phyloP scores from a whole-genome alignment of 2,329 filamentous ascomycete species.

The Chalara sp. region DNA sequence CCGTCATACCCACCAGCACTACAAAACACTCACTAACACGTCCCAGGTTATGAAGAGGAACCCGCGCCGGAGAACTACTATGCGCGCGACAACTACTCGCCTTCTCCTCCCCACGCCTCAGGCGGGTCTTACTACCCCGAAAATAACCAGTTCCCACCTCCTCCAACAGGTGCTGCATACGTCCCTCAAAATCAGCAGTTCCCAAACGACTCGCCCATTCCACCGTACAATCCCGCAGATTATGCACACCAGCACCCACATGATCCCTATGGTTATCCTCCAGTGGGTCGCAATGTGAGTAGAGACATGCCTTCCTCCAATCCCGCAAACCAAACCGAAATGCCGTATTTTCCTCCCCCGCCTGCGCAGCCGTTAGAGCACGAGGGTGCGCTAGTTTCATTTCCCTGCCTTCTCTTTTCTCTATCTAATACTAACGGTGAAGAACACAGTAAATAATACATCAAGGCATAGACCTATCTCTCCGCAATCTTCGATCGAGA shows the following conservation, averaged over 20 bases:
- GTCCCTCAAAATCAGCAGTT: constrained; percentile 18
- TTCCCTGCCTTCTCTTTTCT: not conserved
- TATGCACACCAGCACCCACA: constrained; percentile 17
- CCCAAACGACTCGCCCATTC: constrained; percentile 18
- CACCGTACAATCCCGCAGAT: constrained; percentile 26
- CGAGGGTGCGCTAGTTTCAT: constrained; percentile 12
- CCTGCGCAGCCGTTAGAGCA: constrained; percentile 16
- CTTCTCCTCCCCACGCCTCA: constrained; percentile 27
- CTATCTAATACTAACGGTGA: not conserved
- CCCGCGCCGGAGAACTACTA: constrained; percentile 25
- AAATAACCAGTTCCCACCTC: constrained; percentile 18
- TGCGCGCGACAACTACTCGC: constrained; percentile 20
- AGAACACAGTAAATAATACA: constrained; percentile 4
- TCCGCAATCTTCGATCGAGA: not conserved
- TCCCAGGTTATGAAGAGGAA: constrained; percentile 27
- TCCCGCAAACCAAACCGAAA: constrained; percentile 6
- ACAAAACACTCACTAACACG: too few species aligned
- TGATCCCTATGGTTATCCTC: constrained; percentile 19
- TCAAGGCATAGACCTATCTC: constrained; percentile 1
- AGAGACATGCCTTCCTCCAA: constrained; percentile 13
- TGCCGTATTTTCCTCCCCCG: constrained; percentile 23
- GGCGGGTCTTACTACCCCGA: constrained; percentile 26
- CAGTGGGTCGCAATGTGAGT: constrained; percentile 28
- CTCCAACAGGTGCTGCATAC: constrained; percentile 9
- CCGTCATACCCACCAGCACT: constrained; percentile 6